Conservation (phyloP, 345 rosid species). For the Eucalyptus marginata region DNA sequence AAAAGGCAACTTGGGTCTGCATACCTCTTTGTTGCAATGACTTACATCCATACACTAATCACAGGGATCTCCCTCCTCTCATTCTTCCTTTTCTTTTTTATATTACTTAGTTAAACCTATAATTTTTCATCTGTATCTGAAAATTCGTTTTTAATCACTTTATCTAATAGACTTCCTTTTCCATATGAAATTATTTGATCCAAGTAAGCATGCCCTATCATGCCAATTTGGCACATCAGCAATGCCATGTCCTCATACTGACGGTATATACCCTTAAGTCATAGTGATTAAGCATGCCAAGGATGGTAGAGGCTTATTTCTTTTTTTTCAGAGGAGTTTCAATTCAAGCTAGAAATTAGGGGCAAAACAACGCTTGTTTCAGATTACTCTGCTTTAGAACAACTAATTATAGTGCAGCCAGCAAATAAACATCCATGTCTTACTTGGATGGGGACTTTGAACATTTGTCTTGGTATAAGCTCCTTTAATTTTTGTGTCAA, state of each 20-base stretch:
- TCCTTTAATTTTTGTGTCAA: conserved; percentile 93
- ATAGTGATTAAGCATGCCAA: background rate
- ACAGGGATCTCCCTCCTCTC: background rate
- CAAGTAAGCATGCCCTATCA: background rate
- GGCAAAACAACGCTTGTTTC: background rate
- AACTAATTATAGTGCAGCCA: background rate
- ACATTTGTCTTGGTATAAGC: conserved; percentile 97
- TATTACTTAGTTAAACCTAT: background rate
- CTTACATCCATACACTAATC: background rate
- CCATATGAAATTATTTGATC: background rate
- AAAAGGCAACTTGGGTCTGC: background rate
- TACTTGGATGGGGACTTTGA: conserved; percentile 98
- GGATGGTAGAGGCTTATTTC: background rate
- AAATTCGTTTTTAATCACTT: background rate
- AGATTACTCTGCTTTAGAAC: background rate
- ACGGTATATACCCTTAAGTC: background rate
- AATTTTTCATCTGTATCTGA: background rate
- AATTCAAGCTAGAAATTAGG: background rate
- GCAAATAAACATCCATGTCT: background rate
- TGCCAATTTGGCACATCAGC: background rate
- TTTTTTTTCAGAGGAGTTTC: background rate
- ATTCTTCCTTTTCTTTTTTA: background rate
- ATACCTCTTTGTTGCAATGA: background rate
- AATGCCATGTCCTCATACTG: background rate
- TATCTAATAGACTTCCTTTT: background rate